A percentile compares a stretch with the other conserved stretches of the same genome.
Conservation (phyloP, 2,329 filamentous ascomycete species). For the Botrytis cinerea region DNA sequence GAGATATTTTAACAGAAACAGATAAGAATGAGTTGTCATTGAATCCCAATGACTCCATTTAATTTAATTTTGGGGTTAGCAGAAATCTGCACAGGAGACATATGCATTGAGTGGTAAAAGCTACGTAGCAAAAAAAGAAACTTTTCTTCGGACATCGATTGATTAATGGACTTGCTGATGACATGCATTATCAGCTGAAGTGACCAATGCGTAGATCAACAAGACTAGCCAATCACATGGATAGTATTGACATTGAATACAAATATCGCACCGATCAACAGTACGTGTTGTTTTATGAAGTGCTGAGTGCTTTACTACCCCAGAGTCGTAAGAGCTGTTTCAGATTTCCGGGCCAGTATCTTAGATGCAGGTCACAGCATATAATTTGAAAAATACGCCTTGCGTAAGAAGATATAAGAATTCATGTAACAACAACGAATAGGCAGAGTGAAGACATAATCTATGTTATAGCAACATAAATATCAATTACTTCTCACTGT, state of each 20-base stretch:
- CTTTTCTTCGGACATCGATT: background rate
- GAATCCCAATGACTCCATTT: background rate
- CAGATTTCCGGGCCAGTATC: background rate
- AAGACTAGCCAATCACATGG: background rate
- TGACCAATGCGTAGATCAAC: background rate
- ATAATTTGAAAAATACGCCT: background rate
- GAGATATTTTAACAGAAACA: background rate
- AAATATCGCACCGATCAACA: background rate
- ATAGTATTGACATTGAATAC: background rate
- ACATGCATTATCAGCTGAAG: background rate
- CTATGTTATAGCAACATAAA: background rate
- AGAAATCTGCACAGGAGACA: background rate
- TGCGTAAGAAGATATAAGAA: background rate
- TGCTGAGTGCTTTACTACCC: background rate
- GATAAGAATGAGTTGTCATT: background rate
- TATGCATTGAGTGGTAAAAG: background rate
- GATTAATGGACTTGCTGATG: background rate
- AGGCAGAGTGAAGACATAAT: background rate
- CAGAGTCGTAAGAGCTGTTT: background rate
- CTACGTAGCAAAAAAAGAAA: background rate
- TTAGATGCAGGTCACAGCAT: background rate
- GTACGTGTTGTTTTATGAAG: background rate
- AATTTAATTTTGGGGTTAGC: background rate
- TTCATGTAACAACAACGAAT: background rate
- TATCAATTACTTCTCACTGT: background rate